Percentiles rank a stretch among this genome's conserved stretches.
Conservation (phyloP, 805 yeast genomes). For the Yarrowia divulgata region DNA sequence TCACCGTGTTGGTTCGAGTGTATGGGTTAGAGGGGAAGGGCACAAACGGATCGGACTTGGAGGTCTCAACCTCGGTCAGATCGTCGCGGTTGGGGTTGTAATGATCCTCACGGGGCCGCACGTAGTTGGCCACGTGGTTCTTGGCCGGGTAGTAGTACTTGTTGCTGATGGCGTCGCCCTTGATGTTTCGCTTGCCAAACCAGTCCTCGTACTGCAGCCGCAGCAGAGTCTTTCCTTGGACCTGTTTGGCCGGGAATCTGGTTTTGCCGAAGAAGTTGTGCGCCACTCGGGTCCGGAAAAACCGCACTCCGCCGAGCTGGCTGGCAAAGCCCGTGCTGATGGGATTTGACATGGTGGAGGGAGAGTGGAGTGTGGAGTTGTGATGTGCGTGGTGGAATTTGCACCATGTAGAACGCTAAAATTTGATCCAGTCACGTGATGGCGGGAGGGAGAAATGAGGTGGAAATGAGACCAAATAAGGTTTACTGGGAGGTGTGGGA, state of each 20-base stretch:
- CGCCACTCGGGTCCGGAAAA: slow-evolving; percentile 19
- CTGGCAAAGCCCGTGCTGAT: slow-evolving; percentile 23
- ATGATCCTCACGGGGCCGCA: not conserved
- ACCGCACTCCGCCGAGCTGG: slow-evolving; percentile 22
- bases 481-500: not conserved
- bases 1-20: slow-evolving; percentile 69
- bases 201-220: slow-evolving; percentile 37
- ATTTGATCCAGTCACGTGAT: slow-evolving; percentile 5
- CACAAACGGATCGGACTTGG: slow-evolving; percentile 49
- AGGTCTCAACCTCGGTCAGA: slow-evolving; percentile 14
- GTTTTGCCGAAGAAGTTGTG: slow-evolving; percentile 18
- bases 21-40: slow-evolving; percentile 84
- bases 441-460: not conserved
- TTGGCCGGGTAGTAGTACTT: slow-evolving; percentile 27
- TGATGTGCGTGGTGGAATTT: not conserved
- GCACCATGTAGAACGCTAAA: not conserved
- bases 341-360: slow-evolving; percentile 5
- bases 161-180: slow-evolving; percentile 34
- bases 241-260: slow-evolving; percentile 16
- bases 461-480: not conserved
- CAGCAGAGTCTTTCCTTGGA: slow-evolving; percentile 34
- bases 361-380: not conserved
- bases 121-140: slow-evolving; percentile 28
- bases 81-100: slow-evolving; percentile 30
- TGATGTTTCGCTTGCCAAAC: slow-evolving; percentile 29